These are phyloP conservation scores for Phytophthora pistaciae DNA, from an alignment of 352 stramenopile species.

Conservation along the genomic window DNA sequence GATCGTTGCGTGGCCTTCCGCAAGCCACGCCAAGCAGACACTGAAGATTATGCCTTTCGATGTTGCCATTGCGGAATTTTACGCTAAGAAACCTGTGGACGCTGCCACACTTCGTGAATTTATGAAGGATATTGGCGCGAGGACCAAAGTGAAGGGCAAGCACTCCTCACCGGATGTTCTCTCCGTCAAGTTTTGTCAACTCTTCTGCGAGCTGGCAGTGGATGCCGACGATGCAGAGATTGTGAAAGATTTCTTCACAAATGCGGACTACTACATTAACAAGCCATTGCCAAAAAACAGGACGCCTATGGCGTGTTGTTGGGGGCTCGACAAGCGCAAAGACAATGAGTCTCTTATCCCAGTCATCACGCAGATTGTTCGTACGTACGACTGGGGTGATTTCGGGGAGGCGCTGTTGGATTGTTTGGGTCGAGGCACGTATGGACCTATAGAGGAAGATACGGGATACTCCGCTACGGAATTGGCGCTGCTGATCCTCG, in stretches of 20 bases:
- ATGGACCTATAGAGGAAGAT: not conserved
- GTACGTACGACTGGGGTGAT: not conserved
- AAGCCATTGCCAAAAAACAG: not conserved
- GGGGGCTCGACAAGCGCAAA: not conserved
- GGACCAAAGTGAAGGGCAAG: not conserved
- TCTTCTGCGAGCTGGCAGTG: not conserved
- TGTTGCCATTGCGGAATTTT: conserved; percentile 1
- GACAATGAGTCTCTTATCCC: not conserved
- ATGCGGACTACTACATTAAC: not conserved
- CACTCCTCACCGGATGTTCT: not conserved
- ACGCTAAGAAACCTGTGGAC: conserved; percentile 1
- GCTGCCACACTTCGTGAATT: conserved; percentile 5
- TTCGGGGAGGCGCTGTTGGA: not conserved
- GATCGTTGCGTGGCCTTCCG: conserved; percentile 20
- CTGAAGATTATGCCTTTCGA: conserved; percentile 8
- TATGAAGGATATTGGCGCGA: conserved; percentile 1
- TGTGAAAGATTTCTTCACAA: not conserved
- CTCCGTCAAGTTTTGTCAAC: not conserved
- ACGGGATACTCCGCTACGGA: conserved; percentile 1
- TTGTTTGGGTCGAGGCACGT: not conserved
- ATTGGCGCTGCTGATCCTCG: conserved; percentile 5
- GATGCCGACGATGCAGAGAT: not conserved
- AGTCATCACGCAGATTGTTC: not conserved
- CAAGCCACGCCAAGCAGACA: not conserved
- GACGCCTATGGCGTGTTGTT: not conserved